These are phyloP conservation scores for Stagonosporopsis rhizophila DNA, from an alignment of 2,329 filamentous ascomycete genomes.

Conservation along the genomic window DNA sequence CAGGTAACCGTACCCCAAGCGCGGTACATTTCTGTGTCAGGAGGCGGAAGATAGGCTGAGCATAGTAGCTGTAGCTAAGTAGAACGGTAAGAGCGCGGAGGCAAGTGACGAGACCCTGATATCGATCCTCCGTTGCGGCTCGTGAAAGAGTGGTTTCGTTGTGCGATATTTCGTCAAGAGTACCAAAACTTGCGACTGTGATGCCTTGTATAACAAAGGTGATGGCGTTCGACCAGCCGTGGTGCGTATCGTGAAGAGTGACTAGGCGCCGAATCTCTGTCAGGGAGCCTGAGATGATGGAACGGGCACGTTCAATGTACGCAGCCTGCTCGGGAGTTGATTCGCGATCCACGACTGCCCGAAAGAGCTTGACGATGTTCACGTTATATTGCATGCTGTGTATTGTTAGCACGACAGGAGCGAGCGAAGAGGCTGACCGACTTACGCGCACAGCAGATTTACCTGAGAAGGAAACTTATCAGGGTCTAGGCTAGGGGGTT, in stretches of 20 bases:
- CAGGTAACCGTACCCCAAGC: conserved; percentile 31
- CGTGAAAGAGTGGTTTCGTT: conserved; percentile 8
- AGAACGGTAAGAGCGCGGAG: conserved; percentile 34
- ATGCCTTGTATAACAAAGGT: conserved; percentile 37
- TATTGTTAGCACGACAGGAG: conserved; percentile 13
- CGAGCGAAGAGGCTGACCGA: background rate
- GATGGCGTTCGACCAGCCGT: conserved; percentile 38
- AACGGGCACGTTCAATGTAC: conserved; percentile 29
- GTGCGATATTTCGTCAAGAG: conserved; percentile 35
- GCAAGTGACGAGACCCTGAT: conserved; percentile 38
- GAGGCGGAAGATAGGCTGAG: conserved; percentile 39
- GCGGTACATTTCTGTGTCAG: conserved; percentile 37
- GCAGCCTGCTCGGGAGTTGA: conserved; percentile 18
- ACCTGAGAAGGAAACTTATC: conserved; percentile 30
- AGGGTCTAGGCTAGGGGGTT: conserved; percentile 27
- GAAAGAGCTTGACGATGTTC: conserved; percentile 34
- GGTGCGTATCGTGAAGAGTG: conserved; percentile 30
- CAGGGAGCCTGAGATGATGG: conserved; percentile 24
- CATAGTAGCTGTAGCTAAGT: conserved; percentile 36
- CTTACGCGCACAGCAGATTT: conserved; percentile 39
- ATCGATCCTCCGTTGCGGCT: conserved; percentile 26
- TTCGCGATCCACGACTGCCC: conserved; percentile 27
- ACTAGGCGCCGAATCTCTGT: conserved; percentile 36
- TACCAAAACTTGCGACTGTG: conserved; percentile 34
- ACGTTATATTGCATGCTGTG: conserved; percentile 38